Conservation (phyloP, 169 alveolate species). For the Pseudocohnilembus persalinus region DNA sequence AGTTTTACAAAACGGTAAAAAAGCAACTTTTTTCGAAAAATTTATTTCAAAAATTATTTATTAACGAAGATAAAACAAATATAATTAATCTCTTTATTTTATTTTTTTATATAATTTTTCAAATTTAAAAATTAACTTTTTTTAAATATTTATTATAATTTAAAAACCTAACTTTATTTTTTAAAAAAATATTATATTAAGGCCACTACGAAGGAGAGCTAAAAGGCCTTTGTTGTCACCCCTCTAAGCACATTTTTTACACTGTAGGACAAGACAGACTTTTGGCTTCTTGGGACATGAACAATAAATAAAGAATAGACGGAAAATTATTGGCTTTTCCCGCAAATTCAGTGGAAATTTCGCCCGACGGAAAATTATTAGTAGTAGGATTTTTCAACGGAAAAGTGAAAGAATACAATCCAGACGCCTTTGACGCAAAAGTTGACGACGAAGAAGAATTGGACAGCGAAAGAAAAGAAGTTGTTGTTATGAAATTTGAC, state of each 20-base stretch:
- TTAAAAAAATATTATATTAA: slow-evolving; percentile 53
- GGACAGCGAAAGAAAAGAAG: slow-evolving; percentile 63
- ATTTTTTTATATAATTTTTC: slow-evolving; percentile 1
- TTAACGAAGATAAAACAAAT: too few relatives aligned
- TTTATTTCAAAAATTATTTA: too few relatives aligned
- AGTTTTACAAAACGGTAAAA: neutral
- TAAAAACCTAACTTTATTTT: too few relatives aligned
- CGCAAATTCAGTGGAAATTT: slow-evolving; percentile 56
- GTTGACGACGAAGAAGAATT: slow-evolving; percentile 46
- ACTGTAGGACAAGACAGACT: slow-evolving; percentile 87
- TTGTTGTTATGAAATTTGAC: slow-evolving; percentile 58
- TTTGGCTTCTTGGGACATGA: slow-evolving; percentile 76
- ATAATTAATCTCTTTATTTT: neutral
- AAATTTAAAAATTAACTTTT: slow-evolving; percentile 11
- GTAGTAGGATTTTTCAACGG: slow-evolving; percentile 55
- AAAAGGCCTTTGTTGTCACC: slow-evolving; percentile 83
- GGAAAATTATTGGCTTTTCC: slow-evolving; percentile 59
- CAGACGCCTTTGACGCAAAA: neutral
- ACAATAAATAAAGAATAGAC: slow-evolving; percentile 54
- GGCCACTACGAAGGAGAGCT: slow-evolving; percentile 84
- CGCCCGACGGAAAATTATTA: slow-evolving; percentile 68
- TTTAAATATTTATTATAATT: too few relatives aligned
- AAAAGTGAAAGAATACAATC: neutral
- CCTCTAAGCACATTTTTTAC: slow-evolving; percentile 62
- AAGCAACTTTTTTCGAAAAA: too few relatives aligned